These are phyloP conservation scores for Citeromyces siamensis DNA, from an alignment of 1,139 yeast species.

Conservation along the genomic window DNA sequence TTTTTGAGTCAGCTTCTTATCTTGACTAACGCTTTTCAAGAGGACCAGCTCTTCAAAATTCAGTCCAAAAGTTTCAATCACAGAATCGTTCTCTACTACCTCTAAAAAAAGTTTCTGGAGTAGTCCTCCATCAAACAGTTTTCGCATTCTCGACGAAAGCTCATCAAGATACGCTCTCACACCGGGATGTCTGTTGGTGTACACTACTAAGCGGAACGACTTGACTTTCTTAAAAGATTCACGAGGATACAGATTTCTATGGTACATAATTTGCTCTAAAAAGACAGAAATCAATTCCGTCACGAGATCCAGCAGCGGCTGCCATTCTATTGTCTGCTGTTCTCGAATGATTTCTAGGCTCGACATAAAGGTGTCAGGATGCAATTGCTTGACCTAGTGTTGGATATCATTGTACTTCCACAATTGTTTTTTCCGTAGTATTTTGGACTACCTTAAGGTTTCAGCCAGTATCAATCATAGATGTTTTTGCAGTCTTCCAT, in stretches of 20 bases:
- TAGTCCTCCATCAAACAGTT: not conserved
- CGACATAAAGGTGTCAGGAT: not conserved
- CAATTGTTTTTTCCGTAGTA: not conserved
- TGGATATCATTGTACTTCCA: not conserved
- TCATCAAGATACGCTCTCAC: conserved; percentile 25
- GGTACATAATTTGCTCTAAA: conserved; percentile 33
- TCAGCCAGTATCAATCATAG: no score
- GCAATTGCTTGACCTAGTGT: not conserved
- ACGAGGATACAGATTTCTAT: conserved; percentile 29
- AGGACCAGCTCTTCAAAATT: not conserved
- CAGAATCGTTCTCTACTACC: not conserved
- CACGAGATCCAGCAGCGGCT: conserved; percentile 8
- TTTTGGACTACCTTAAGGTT: no score
- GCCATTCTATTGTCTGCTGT: not conserved
- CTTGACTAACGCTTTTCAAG: not conserved
- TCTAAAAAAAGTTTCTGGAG: not conserved
- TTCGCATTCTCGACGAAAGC: not conserved
- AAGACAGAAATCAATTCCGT: conserved; percentile 28
- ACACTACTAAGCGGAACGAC: conserved; percentile 28
- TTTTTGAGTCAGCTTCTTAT: not conserved
- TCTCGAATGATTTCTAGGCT: not conserved
- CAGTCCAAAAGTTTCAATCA: not conserved
- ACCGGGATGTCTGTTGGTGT: conserved; percentile 29
- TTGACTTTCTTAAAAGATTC: conserved; percentile 25
- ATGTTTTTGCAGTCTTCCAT: no score